Base-by-base conservation (phyloP, 2,329 filamentous ascomycete species). In the Tolypocladium inflatum region DNA sequence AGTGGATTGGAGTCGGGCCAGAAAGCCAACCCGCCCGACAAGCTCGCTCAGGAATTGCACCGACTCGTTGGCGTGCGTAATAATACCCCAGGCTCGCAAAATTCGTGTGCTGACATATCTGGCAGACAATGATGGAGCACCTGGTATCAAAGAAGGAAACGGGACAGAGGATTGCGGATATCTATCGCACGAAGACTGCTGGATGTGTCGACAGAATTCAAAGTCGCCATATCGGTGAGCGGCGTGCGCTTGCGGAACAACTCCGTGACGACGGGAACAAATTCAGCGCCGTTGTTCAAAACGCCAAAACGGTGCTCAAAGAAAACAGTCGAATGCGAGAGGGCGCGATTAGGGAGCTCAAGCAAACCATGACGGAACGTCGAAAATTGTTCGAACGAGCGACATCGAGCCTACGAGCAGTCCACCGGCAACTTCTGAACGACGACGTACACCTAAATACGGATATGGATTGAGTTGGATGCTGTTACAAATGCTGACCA, bases 51-150 rank as follows among this genome's bases (percentile, higher is more conserved):
- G 19, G 43, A 58, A 7, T 15, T 70, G 11, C 63, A 69, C 39
- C 58, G 42, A 11, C 48, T 67, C 19, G 61, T 69, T 19, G 62
- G 67, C 48, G 68, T 71, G 60, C 61, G 66, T 62, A 21, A 7
- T 19, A 33, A 5, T n/a, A 3, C 15, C 8, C n/a, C 5, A 2
- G 17, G 9, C n/a, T 3, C 15, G n/a, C 33, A 11, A n/a, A 17
- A 6, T 23, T 1, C 17, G 17, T 33, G 4, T n/a, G 30, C 59
- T 61, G 38, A 59, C 55, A 21, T n/a, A 37, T 3, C 15, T 30
- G 6, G 6, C 39, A 64, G 68, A 62, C 55, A 56, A 60, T 71
- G 56, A 55, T 66, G 54, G 52, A 45, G 38, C 64, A 65, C 55
- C 60, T 71, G 2, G 57, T 58, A 21, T 43, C 58, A 23, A 70